A percentile compares a stretch with the other conserved stretches of the same genome.
These are phyloP conservation scores for Fusarium mexicanum DNA, from an alignment of 2,329 filamentous ascomycete genomes.

Conservation along the genomic window DNA sequence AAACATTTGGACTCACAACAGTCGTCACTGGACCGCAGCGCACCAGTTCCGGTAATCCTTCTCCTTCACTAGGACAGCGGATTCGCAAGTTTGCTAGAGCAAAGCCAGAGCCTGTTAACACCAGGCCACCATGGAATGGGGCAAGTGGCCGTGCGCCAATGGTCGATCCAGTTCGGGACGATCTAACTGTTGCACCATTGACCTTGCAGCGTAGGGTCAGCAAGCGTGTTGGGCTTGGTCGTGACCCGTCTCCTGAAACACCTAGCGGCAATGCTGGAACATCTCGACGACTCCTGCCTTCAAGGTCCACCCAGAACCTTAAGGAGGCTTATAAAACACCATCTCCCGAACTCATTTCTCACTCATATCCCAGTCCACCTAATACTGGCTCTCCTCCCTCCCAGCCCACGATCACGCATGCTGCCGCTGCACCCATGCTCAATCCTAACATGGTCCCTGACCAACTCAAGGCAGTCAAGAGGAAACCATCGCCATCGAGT, in stretches of 20 bases:
- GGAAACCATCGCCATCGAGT: constrained; percentile 55
- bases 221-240: constrained; percentile 50
- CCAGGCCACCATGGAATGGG: constrained; percentile 74
- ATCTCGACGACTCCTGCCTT: constrained; percentile 50
- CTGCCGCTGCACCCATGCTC: constrained; percentile 34
- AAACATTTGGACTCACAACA: constrained; percentile 40
- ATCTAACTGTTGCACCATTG: constrained; percentile 64
- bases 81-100: constrained; percentile 48
- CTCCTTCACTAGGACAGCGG: constrained; percentile 48
- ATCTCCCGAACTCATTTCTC: constrained; percentile 36
- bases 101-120: constrained; percentile 52
- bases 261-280: constrained; percentile 43
- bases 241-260: constrained; percentile 50
- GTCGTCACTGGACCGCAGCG: constrained; percentile 39
- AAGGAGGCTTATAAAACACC: constrained; percentile 42
- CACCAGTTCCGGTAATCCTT: constrained; percentile 38
- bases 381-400: constrained; percentile 41
- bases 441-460: constrained; percentile 37
- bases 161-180: constrained; percentile 72
- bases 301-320: constrained; percentile 46
- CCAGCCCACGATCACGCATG: constrained; percentile 17
- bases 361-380: constrained; percentile 49
- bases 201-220: constrained; percentile 63
- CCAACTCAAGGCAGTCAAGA: constrained; percentile 54
- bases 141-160: constrained; percentile 74